Conservation (phyloP, 345 rosid genomes). For the Dipteronia dyeriana region DNA sequence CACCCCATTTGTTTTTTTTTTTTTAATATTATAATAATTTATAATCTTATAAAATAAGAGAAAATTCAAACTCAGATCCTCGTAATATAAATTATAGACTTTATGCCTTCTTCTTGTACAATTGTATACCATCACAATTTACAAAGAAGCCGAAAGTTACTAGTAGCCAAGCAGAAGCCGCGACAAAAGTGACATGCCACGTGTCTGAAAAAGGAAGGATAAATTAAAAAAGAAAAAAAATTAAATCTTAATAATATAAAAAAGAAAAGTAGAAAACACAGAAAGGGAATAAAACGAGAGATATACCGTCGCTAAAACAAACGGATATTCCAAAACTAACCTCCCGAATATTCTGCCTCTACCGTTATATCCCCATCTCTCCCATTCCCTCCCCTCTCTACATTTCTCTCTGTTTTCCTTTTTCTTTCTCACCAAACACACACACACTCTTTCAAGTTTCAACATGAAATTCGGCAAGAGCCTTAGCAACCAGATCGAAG, state of each 20-base stretch:
- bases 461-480: constrained; percentile 93
- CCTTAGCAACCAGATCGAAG: constrained; percentile 93
- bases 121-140: no score
- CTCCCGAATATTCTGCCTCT: constrained; percentile 69
- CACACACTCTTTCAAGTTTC: not conserved
- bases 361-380: constrained; percentile 38
- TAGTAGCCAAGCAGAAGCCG: not conserved
- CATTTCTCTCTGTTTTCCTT: constrained; percentile 19
- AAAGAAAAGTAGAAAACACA: not conserved
- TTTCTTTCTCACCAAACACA: constrained; percentile 21
- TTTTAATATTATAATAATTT: no score
- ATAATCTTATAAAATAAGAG: no score
- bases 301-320: constrained; percentile 34
- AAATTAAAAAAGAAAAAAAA: not conserved
- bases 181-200: not conserved
- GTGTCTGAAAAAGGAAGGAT: constrained; percentile 3
- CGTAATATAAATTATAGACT: no score
- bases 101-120: no score
- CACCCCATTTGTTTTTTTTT: no score
- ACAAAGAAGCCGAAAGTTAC: no score
- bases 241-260: not conserved
- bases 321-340: constrained; percentile 60
- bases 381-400: not conserved
- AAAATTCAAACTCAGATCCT: no score
- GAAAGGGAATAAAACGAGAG: constrained; percentile 48